Evolutionary conservation across 805 yeast species (phyloP).

Genomic region (Pichia membranifaciens): DNA sequence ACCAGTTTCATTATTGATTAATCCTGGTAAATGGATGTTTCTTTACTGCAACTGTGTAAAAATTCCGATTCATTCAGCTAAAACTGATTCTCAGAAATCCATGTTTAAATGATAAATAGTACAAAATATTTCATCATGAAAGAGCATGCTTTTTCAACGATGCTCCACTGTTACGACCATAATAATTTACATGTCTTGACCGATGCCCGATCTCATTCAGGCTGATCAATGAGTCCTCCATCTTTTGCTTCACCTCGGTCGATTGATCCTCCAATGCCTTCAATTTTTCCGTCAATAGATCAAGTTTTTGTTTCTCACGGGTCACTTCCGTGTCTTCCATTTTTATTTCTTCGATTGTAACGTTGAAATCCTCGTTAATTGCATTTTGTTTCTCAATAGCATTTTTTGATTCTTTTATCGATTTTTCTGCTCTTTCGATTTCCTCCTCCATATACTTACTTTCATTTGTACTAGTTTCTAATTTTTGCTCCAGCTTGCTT

Average conservation of each 20-base stretch:
- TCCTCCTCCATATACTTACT: constrained; percentile 59
- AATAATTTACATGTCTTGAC: constrained; percentile 10
- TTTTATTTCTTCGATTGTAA: constrained; percentile 12
- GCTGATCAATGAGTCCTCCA: constrained; percentile 27
- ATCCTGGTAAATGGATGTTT: too few relatives aligned
- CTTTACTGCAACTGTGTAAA: too few relatives aligned
- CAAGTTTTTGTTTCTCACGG: background rate
- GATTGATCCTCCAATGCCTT: background rate
- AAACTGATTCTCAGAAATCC: too few relatives aligned
- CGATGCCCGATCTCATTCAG: constrained; percentile 22
- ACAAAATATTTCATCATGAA: background rate
- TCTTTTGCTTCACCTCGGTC: background rate
- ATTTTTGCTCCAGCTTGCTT: constrained; percentile 36
- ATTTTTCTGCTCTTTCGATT: constrained; percentile 44
- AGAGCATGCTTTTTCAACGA: background rate
- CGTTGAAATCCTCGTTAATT: constrained; percentile 12
- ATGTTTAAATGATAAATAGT: too few relatives aligned
- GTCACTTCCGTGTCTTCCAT: constrained; percentile 6
- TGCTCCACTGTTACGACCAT: constrained; percentile 9
- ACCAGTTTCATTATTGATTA: too few relatives aligned
- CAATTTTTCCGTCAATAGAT: background rate
- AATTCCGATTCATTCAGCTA: too few relatives aligned
- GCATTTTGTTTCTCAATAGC: constrained; percentile 23
- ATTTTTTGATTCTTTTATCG: constrained; percentile 40
- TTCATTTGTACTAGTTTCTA: constrained; percentile 50